phyloP scores from a whole-genome alignment of 192 early-diverging fungal species.

The Coemansia sp. region DNA sequence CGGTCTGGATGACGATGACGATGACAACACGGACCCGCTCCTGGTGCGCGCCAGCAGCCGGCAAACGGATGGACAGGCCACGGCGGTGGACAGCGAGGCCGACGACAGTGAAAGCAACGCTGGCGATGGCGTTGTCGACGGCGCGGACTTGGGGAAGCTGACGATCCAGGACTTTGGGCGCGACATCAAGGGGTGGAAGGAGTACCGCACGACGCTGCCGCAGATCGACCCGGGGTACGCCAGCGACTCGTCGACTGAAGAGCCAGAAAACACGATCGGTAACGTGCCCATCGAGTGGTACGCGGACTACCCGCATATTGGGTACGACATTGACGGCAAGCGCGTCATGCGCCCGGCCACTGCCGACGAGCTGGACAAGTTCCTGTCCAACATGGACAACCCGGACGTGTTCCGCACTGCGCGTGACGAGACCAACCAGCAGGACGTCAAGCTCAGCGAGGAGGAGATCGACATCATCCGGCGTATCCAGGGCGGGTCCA shows the following conservation, averaged over 20 bases:
- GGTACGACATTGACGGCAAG: constrained; percentile 92
- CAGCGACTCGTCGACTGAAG: constrained; percentile 87
- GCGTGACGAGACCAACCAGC: constrained; percentile 71
- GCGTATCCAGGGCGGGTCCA: constrained; percentile 71
- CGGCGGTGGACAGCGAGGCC: constrained; percentile 34
- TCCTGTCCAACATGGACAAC: constrained; percentile 87
- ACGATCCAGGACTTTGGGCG: constrained; percentile 44
- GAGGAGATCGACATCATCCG: constrained; percentile 93
- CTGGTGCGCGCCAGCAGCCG: constrained; percentile 49
- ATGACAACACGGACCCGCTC: constrained; percentile 1
- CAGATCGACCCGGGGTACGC: constrained; percentile 93
- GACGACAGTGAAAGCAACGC: constrained; percentile 25
- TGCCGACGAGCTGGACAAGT: constrained; percentile 90
- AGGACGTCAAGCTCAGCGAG: constrained; percentile 77
- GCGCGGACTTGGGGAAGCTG: constrained; percentile 38
- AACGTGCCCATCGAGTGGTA: constrained; percentile 98
- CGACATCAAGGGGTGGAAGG: constrained; percentile 33
- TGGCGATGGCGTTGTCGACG: constrained; percentile 48
- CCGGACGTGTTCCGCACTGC: constrained; percentile 86
- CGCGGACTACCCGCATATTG: constrained; percentile 92
- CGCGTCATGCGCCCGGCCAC: constrained; percentile 81
- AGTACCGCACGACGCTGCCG: constrained; percentile 57
- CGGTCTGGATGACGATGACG: constrained; percentile 25
- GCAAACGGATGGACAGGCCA: constrained; percentile 45
- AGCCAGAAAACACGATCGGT: constrained; percentile 86